Percentiles rank a stretch among this genome's conserved stretches.
These are phyloP conservation scores for Cyberlindnera japonica DNA, from an alignment of 805 yeast species.

Conservation along the genomic window DNA sequence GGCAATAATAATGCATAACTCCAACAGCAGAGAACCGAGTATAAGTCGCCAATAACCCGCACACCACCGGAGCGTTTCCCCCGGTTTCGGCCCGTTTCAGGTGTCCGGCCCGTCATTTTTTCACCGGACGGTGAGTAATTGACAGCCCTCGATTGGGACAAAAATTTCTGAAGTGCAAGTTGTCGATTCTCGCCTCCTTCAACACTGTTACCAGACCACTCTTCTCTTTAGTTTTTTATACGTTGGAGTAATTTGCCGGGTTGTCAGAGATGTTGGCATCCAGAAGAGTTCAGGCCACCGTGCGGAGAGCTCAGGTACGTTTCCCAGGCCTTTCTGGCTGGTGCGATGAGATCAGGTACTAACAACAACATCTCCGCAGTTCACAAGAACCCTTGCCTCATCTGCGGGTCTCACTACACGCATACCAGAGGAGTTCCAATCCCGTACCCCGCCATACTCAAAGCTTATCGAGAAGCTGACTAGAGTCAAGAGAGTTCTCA, in stretches of 20 bases:
- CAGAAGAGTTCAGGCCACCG: slow-evolving; percentile 8
- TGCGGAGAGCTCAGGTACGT: slow-evolving; percentile 17
- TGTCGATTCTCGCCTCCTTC: background rate
- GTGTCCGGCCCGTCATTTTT: slow-evolving; percentile 2
- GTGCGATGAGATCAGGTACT: slow-evolving; percentile 4
- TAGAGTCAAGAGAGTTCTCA: slow-evolving; percentile 60
- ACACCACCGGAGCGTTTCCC: no score
- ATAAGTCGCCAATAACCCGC: no score
- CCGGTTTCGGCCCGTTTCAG: slow-evolving; percentile 1
- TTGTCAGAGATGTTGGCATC: slow-evolving; percentile 10
- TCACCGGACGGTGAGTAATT: slow-evolving; percentile 16
- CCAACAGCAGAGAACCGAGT: no score
- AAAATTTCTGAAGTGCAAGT: slow-evolving; percentile 1
- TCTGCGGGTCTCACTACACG: slow-evolving; percentile 22
- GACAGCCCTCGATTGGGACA: slow-evolving; percentile 14
- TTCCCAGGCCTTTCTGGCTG: no score
- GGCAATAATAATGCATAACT: no score
- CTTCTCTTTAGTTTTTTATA: background rate
- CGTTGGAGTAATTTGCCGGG: background rate
- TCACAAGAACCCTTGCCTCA: slow-evolving; percentile 23
- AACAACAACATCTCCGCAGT: slow-evolving; percentile 4
- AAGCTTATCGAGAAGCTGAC: slow-evolving; percentile 63
- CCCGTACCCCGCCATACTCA: slow-evolving; percentile 86
- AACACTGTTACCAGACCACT: background rate
- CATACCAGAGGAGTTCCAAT: slow-evolving; percentile 53